Conservation (phyloP, 1,284 basidiomycete species). For the Schizophyllum amplum region DNA sequence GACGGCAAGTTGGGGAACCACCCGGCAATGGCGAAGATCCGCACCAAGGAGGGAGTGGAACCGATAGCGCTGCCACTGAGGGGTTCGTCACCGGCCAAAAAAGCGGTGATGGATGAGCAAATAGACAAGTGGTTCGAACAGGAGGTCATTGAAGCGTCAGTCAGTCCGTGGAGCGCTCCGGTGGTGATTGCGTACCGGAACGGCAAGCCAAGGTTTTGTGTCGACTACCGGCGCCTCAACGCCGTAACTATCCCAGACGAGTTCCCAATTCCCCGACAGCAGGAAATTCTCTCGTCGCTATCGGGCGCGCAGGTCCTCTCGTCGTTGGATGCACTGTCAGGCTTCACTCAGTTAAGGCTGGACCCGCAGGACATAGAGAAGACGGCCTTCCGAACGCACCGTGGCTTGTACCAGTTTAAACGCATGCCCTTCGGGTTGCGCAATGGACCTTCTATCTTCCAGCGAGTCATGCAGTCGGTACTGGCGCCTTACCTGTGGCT, state of each 20-base stretch:
- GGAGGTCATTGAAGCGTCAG: neutral
- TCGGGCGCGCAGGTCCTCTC: constrained; percentile 16
- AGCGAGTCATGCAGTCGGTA: constrained; percentile 24
- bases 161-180: neutral
- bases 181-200: neutral
- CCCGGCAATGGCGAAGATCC: neutral
- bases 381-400: constrained; percentile 23
- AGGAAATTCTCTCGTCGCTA: constrained; percentile 17
- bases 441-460: constrained; percentile 26
- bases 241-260: constrained; percentile 17
- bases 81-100: constrained; percentile 18
- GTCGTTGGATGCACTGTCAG: constrained; percentile 7
- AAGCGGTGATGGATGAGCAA: too few relatives aligned
- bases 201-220: constrained; percentile 13
- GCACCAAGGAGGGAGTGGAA: constrained; percentile 10
- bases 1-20: neutral
- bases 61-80: constrained; percentile 18
- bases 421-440: constrained; percentile 26
- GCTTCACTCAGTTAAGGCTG: constrained; percentile 9
- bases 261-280: constrained; percentile 19
- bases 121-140: neutral
- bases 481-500: constrained; percentile 21
- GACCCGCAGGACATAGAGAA: constrained; percentile 12
- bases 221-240: constrained; percentile 21
- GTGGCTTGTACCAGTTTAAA: constrained; percentile 24